Conservation (phyloP, 345 rosid genomes). For the Brassica napus region Da-Ae NC_063436.1:2032501-2033000, state of each 20-base stretch:
- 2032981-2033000: constrained; percentile 99
- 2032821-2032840: constrained; percentile 79
- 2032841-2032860: constrained; percentile 96
- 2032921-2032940: constrained; percentile 13
- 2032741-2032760: constrained; percentile 80
- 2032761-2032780: constrained; percentile 94
- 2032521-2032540: neutral
- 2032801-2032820: constrained; percentile 96
- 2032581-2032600: constrained; percentile 1
- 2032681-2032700: constrained; percentile 60
- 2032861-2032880: constrained; percentile 88
- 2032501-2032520: constrained; percentile 12
- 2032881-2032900: constrained; percentile 24
- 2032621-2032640: neutral
- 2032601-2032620: neutral
- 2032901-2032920: neutral
- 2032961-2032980: constrained; percentile 96
- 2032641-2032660: neutral
- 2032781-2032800: constrained; percentile 99
- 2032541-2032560: neutral
- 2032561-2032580: neutral
- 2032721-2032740: constrained; percentile 68
- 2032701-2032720: constrained; percentile 86
- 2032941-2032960: constrained; percentile 91
- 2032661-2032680: neutral